Evolutionary conservation across 805 yeast species (phyloP).

Genomic region (Kurtzmaniella cleridarum): DNA sequence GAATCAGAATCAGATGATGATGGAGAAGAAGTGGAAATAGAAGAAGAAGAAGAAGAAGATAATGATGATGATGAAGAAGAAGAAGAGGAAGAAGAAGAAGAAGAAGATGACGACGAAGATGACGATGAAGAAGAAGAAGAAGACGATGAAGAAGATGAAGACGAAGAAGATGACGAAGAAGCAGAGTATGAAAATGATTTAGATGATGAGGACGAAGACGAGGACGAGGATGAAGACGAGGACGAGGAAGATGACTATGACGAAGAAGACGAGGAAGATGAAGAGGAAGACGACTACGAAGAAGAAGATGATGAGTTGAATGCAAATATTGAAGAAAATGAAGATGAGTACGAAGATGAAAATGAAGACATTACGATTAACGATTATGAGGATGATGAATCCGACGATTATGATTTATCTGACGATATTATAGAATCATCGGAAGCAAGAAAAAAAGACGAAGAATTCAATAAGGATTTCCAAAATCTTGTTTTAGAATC

Average conservation of each 20-base stretch:
- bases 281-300: conserved; percentile 16
- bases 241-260: conserved; percentile 5
- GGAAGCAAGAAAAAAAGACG: conserved; percentile 43
- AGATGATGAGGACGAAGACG: conserved; percentile 12
- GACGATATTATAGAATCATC: conserved; percentile 11
- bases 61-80: background rate
- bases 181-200: conserved; percentile 4
- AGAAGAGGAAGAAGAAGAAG: conserved; percentile 9
- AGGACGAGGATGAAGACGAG: conserved; percentile 3
- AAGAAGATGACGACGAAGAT: conserved; percentile 9
- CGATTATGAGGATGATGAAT: conserved; percentile 13
- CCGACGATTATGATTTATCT: conserved; percentile 19
- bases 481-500: conserved; percentile 49
- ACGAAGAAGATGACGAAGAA: conserved; percentile 2
- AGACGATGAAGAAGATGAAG: conserved; percentile 6
- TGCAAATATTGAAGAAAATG: conserved; percentile 10
- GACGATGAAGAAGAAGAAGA: conserved; percentile 7
- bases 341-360: conserved; percentile 10
- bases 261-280: conserved; percentile 10
- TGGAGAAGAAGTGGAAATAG: conserved; percentile 4
- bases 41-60: background rate
- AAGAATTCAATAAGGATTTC: conserved; percentile 53
- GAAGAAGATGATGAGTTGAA: conserved; percentile 18
- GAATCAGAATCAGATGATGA: conserved; percentile 7
- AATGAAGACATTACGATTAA: conserved; percentile 5